Conservation (phyloP, 495 filamentous ascomycete genomes). For the Antarctomyces pellizariae region DNA sequence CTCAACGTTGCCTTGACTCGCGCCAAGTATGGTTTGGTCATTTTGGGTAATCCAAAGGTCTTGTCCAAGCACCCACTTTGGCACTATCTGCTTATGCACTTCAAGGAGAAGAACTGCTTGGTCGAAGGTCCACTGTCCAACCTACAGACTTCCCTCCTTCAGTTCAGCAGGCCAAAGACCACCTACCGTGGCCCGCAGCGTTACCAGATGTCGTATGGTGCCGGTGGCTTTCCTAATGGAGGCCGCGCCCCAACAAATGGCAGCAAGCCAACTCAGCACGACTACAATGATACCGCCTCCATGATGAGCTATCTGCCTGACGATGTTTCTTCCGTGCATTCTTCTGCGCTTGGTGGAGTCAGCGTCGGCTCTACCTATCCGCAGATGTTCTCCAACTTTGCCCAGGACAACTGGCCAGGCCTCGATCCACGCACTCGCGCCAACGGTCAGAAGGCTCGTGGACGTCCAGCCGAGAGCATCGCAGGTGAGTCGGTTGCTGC, state of each 20-base stretch:
- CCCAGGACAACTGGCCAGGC: conserved; percentile 67
- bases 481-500: conserved; percentile 79
- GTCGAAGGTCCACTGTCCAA: conserved; percentile 96
- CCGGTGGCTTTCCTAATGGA: conserved; percentile 15
- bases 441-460: conserved; percentile 36
- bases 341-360: conserved; percentile 68
- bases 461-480: conserved; percentile 45
- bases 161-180: conserved; percentile 85
- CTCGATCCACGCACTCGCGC: conserved; percentile 39
- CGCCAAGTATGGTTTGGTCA: conserved; percentile 87
- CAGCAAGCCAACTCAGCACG: conserved; percentile 24
- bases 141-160: conserved; percentile 77
- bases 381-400: conserved; percentile 85
- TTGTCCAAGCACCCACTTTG: conserved; percentile 93
- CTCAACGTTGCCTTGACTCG: conserved; percentile 97
- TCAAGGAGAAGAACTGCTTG: conserved; percentile 90
- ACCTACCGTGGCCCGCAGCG: conserved; percentile 77
- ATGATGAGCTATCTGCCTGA: conserved; percentile 89
- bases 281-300: conserved; percentile 68
- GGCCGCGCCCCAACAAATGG: conserved; percentile 22
- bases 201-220: conserved; percentile 53
- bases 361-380: conserved; percentile 65
- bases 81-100: conserved; percentile 90
- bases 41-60: conserved; percentile 95
- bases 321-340: conserved; percentile 89